These are phyloP conservation scores for Xylaria hypoxylon DNA, from an alignment of 2,329 filamentous ascomycete species.

Conservation along the genomic window DNA sequence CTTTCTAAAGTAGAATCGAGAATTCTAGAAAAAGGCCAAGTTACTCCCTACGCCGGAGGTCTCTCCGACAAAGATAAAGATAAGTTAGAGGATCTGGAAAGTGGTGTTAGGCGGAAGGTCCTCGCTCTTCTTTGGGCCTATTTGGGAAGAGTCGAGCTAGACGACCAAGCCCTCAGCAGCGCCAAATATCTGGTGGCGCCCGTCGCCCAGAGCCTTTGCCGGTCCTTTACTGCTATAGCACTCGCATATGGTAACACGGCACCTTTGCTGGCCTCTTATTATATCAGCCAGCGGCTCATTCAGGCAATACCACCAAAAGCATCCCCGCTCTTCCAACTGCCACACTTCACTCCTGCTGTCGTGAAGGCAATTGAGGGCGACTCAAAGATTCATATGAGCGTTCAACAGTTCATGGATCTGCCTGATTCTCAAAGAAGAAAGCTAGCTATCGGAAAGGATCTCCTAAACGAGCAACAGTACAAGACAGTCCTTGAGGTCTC, in stretches of 20 bases:
- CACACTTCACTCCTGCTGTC: slow-evolving; percentile 79
- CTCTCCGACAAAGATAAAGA: slow-evolving; percentile 80
- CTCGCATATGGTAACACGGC: slow-evolving; percentile 87
- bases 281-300: slow-evolving; percentile 85
- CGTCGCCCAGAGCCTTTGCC: slow-evolving; percentile 84
- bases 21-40: slow-evolving; percentile 72
- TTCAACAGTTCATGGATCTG: slow-evolving; percentile 91
- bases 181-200: slow-evolving; percentile 92
- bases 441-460: slow-evolving; percentile 75
- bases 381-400: slow-evolving; percentile 77
- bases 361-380: slow-evolving; percentile 78
- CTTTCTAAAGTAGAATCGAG: slow-evolving; percentile 86
- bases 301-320: slow-evolving; percentile 87
- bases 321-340: slow-evolving; percentile 91
- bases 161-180: slow-evolving; percentile 79
- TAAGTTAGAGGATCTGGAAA: slow-evolving; percentile 83
- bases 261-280: slow-evolving; percentile 85
- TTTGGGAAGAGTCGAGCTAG: slow-evolving; percentile 86
- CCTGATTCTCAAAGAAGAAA: slow-evolving; percentile 79
- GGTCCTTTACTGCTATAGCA: slow-evolving; percentile 86
- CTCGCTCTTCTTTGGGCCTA: slow-evolving; percentile 95
- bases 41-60: slow-evolving; percentile 64
- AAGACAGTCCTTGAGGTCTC: slow-evolving; percentile 79
- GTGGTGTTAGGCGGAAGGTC: slow-evolving; percentile 83
- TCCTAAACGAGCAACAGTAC: slow-evolving; percentile 83